Evolutionary conservation across 176 grass and related monocot species (phyloP).

Genomic region (Rhipidocladum racemiflorum): DNA sequence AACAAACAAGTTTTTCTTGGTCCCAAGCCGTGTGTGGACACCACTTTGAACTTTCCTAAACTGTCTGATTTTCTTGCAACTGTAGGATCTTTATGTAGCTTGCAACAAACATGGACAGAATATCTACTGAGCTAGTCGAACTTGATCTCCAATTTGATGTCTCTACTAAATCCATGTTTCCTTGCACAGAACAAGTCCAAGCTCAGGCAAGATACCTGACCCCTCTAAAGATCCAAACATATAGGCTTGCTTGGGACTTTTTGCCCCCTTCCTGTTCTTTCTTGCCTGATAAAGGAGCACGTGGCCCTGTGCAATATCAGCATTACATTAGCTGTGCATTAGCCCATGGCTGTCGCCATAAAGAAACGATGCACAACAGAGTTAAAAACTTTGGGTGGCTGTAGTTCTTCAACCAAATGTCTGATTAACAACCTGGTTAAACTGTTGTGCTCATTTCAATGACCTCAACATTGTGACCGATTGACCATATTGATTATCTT

Average conservation of each 20-base stretch:
- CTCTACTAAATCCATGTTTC: neutral
- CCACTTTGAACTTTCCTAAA: neutral
- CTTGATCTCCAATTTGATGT: neutral
- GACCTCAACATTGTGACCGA: neutral
- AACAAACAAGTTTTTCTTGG: neutral
- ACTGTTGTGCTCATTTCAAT: neutral
- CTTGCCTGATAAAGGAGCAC: neutral
- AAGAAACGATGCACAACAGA: neutral
- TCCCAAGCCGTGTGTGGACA: neutral
- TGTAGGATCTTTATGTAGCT: neutral
- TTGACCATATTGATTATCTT: neutral
- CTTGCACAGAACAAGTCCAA: neutral
- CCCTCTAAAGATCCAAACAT: neutral
- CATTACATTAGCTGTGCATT: neutral
- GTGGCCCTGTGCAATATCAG: neutral
- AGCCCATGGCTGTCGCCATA: neutral
- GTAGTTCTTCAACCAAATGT: neutral
- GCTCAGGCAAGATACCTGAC: neutral
- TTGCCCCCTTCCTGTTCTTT: neutral
- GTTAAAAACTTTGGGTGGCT: neutral
- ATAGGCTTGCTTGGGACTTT: neutral
- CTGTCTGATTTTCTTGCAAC: neutral
- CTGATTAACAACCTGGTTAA: neutral
- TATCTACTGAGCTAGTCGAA: neutral
- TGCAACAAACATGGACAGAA: neutral